Conservation (phyloP, 2,329 filamentous ascomycete species). For the Aspergillus carbonarius region DNA sequence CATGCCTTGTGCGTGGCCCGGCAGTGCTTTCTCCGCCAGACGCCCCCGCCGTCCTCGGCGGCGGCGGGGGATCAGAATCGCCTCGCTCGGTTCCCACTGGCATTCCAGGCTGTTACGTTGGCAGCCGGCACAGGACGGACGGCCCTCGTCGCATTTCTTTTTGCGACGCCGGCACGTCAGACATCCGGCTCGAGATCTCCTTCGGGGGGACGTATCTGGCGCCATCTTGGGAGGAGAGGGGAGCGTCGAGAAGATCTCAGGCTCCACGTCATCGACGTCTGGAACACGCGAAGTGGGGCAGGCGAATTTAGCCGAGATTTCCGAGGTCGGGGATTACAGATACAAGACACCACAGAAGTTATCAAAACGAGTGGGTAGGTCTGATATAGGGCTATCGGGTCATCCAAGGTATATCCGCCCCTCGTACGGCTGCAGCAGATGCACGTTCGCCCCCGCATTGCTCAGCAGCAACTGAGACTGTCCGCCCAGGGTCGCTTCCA, state of each 20-base stretch:
- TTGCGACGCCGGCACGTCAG: constrained; percentile 8
- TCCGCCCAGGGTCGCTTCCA: constrained; percentile 1
- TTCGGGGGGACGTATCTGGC: neutral
- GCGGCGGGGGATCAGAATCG: neutral
- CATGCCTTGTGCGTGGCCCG: constrained; percentile 1
- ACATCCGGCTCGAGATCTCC: constrained; percentile 1
- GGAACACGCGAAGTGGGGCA: too few species aligned
- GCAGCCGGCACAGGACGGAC: constrained; percentile 4
- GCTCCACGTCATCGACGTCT: too few species aligned
- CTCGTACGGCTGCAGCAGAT: constrained; percentile 33
- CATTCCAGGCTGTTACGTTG: constrained; percentile 5
- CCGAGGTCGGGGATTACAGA: too few species aligned
- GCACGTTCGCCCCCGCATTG: constrained; percentile 15
- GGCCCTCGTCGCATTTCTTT: constrained; percentile 11
- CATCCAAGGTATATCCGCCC: constrained; percentile 29
- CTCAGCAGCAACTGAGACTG: constrained; percentile 21
- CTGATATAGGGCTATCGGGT: too few species aligned
- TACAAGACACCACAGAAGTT: too few species aligned
- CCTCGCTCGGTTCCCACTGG: neutral
- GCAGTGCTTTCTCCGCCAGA: neutral
- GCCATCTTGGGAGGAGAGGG: neutral
- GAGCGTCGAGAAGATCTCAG: too few species aligned
- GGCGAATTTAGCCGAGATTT: too few species aligned
- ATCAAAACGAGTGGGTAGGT: too few species aligned
- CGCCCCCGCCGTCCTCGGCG: neutral